These are phyloP conservation scores for Albophoma yamanashiensis DNA, from an alignment of 2,329 filamentous ascomycete species.

Conservation along the genomic window DNA sequence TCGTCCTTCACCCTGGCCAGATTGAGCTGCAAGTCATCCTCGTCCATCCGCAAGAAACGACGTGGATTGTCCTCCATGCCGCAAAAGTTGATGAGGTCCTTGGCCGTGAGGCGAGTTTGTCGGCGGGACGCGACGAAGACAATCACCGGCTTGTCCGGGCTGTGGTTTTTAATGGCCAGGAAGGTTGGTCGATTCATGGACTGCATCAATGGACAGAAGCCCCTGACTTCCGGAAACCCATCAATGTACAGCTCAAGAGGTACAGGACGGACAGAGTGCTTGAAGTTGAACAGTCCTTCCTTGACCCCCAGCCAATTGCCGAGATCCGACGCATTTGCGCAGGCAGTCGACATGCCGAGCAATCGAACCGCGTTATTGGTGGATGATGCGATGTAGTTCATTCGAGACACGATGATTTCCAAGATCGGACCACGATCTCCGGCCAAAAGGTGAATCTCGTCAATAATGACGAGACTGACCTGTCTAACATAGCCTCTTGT, in stretches of 20 bases:
- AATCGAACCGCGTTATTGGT: conserved; percentile 82
- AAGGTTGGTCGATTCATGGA: conserved; percentile 98
- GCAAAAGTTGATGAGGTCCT: conserved; percentile 93
- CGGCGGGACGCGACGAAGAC: conserved; percentile 94
- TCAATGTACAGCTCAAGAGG: conserved; percentile 96
- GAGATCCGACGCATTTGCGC: conserved; percentile 87
- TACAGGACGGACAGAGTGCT: conserved; percentile 91
- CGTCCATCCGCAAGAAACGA: conserved; percentile 85
- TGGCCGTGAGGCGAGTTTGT: conserved; percentile 89
- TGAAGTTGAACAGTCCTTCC: conserved; percentile 91
- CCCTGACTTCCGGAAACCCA: conserved; percentile 87
- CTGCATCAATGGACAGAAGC: conserved; percentile 97
- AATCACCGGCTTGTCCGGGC: conserved; percentile 92
- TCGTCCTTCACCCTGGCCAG: conserved; percentile 89
- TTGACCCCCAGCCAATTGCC: conserved; percentile 97
- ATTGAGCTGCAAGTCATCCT: conserved; percentile 84
- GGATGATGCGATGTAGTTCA: conserved; percentile 98
- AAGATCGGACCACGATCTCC: conserved; percentile 94
- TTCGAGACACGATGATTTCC: conserved; percentile 86
- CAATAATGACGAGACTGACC: conserved; percentile 93
- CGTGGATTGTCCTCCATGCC: conserved; percentile 98
- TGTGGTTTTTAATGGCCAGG: conserved; percentile 91
- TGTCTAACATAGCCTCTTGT: conserved; percentile 92
- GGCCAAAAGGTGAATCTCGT: conserved; percentile 95
- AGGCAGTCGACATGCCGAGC: conserved; percentile 98